These are phyloP conservation scores for Lichenothelia convexa DNA, from an alignment of 495 filamentous ascomycete genomes.

Conservation along the genomic window DNA sequence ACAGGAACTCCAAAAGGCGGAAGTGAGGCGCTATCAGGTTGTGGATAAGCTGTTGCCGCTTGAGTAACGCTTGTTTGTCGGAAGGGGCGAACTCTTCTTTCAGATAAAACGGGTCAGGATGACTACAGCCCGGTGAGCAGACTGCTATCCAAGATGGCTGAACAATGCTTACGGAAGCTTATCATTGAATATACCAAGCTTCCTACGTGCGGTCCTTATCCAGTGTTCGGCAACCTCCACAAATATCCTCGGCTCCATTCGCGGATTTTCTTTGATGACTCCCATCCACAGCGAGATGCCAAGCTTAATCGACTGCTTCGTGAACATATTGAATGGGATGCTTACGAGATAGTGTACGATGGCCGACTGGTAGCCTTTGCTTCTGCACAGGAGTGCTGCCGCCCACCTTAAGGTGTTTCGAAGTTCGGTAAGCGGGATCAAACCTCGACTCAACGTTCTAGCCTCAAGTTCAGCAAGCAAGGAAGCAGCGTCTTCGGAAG, in stretches of 20 bases:
- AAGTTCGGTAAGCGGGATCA: slow-evolving; percentile 54
- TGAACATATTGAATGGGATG: slow-evolving; percentile 83
- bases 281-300: slow-evolving; percentile 92
- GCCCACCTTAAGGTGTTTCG: slow-evolving; percentile 65
- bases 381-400: slow-evolving; percentile 66
- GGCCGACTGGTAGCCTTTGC: slow-evolving; percentile 48
- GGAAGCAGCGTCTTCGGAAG: slow-evolving; percentile 33
- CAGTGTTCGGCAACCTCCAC: slow-evolving; percentile 71
- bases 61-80: slow-evolving; percentile 55
- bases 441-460: slow-evolving; percentile 42
- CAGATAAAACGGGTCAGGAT: slow-evolving; percentile 71
- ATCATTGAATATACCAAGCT: slow-evolving; percentile 63
- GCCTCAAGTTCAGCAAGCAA: slow-evolving; percentile 48
- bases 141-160: slow-evolving; percentile 15
- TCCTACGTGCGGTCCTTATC: slow-evolving; percentile 59
- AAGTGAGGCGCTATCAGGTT: slow-evolving; percentile 71
- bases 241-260: slow-evolving; percentile 64
- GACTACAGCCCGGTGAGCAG: slow-evolving; percentile 23
- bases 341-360: slow-evolving; percentile 71
- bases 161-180: slow-evolving; percentile 38
- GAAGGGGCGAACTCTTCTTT: slow-evolving; percentile 87
- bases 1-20: slow-evolving; percentile 70
- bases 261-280: slow-evolving; percentile 89
- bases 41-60: slow-evolving; percentile 57
- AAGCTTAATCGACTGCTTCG: slow-evolving; percentile 84